Conservation (phyloP, 768 basidiomycete genomes). For the Calvatia gigantea region DNA sequence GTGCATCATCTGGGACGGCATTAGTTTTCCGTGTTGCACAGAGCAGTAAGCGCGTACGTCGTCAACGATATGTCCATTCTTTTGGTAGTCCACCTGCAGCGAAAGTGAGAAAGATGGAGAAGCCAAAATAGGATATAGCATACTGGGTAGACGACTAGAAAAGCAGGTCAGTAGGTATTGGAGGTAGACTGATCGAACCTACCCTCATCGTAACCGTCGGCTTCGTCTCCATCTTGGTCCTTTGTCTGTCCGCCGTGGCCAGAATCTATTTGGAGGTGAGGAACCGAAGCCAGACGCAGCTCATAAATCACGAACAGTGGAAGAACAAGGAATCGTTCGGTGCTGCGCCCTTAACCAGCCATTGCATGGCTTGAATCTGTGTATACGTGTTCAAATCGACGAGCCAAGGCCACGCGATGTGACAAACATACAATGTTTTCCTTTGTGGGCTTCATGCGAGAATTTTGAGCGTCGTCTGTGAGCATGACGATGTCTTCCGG, state of each 20-base stretch:
- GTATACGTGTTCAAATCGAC: neutral
- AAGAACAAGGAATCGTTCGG: slow-evolving; percentile 89
- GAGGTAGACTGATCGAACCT: neutral
- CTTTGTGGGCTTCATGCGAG: slow-evolving; percentile 66
- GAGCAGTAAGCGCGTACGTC: slow-evolving; percentile 53
- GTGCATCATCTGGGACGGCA: slow-evolving; percentile 56
- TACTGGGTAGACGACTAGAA: slow-evolving; percentile 81
- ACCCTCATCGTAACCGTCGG: slow-evolving; percentile 84
- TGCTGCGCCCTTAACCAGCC: slow-evolving; percentile 80
- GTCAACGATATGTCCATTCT: slow-evolving; percentile 78
- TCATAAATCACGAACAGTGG: slow-evolving; percentile 56
- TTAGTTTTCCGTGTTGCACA: neutral
- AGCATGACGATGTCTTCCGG: slow-evolving; percentile 82
- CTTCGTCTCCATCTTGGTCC: slow-evolving; percentile 81
- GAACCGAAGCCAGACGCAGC: neutral
- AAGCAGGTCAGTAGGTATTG: neutral
- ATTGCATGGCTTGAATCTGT: slow-evolving; percentile 78
- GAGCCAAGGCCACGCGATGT: neutral
- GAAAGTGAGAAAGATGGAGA: neutral
- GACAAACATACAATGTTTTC: slow-evolving; percentile 68
- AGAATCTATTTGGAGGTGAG: slow-evolving; percentile 51
- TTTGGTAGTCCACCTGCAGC: slow-evolving; percentile 43
- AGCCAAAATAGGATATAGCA: neutral
- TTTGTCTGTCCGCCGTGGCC: slow-evolving; percentile 93
- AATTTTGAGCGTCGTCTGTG: slow-evolving; percentile 68